phyloP scores from a whole-genome alignment of 2,329 filamentous ascomycete genomes.

The Xylariaceae sp. region DNA sequence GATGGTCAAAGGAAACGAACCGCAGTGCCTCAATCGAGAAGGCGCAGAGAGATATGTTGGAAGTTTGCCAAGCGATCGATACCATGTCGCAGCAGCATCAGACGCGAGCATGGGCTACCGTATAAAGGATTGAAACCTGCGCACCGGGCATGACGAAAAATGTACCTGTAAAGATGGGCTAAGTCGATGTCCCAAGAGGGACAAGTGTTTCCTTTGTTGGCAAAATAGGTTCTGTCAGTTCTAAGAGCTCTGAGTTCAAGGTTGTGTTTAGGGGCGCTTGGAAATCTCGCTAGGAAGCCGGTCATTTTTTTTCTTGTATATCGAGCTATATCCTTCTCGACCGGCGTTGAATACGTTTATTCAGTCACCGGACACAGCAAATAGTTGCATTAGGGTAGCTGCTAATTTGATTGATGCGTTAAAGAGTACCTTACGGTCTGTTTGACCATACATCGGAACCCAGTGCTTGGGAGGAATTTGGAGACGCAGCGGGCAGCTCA shows the following conservation, averaged over 20 bases:
- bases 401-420: conserved; percentile 12
- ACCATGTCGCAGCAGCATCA: conserved; percentile 51
- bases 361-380: conserved; percentile 10
- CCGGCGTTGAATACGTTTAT: conserved; percentile 14
- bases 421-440: no score
- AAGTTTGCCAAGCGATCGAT: conserved; percentile 66
- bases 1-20: conserved; percentile 80
- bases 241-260: conserved; percentile 24
- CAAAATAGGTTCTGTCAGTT: conserved; percentile 20
- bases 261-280: conserved; percentile 23
- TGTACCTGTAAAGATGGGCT: conserved; percentile 16
- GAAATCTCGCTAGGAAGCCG: conserved; percentile 29
- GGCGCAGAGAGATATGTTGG: conserved; percentile 71
- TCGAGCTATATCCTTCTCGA: conserved; percentile 4
- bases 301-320: conserved; percentile 33
- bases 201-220: conserved; percentile 24
- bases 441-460: conserved; percentile 10
- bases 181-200: conserved; percentile 16
- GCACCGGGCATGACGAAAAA: conserved; percentile 19
- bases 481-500: conserved; percentile 16
- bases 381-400: conserved; percentile 23
- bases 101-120: conserved; percentile 47
- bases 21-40: conserved; percentile 74
- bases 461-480: conserved; percentile 20
- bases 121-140: conserved; percentile 34